Conservation (phyloP, 148 eudicot genomes). For the Rhododendron ferrugineum region DNA sequence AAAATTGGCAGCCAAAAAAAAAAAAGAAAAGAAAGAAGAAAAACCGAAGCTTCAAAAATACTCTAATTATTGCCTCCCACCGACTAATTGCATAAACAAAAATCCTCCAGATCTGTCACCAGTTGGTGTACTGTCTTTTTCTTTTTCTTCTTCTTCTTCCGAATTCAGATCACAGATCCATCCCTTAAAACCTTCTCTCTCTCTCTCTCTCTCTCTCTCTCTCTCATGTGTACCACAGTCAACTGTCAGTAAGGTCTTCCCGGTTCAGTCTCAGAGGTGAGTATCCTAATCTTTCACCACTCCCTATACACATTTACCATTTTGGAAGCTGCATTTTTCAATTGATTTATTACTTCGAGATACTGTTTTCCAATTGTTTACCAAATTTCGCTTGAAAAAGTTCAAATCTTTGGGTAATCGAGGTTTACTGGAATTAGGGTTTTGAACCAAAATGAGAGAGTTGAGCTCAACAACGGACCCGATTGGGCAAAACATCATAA, state of each 20-base stretch:
- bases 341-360: not conserved
- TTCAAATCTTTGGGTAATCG: not conserved
- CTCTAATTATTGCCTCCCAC: not conserved
- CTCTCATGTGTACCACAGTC: not conserved
- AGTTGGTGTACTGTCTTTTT: not conserved
- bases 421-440: conserved; percentile 1
- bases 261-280: not conserved
- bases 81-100: not conserved
- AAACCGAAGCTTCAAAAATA: not conserved
- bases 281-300: not conserved
- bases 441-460: conserved; percentile 34
- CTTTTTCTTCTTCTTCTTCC: not conserved
- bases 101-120: not conserved
- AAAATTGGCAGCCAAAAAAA: too few relatives aligned
- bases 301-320: not conserved
- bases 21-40: not conserved
- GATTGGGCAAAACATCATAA: conserved; percentile 73
- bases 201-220: conserved; percentile 3
- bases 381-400: not conserved
- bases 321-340: not conserved
- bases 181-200: not conserved
- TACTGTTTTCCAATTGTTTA: not conserved
- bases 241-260: not conserved
- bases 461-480: conserved; percentile 48
- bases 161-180: not conserved